Conservation (phyloP, 2,329 filamentous ascomycete genomes). For the Verticillium klebahnii region DNA sequence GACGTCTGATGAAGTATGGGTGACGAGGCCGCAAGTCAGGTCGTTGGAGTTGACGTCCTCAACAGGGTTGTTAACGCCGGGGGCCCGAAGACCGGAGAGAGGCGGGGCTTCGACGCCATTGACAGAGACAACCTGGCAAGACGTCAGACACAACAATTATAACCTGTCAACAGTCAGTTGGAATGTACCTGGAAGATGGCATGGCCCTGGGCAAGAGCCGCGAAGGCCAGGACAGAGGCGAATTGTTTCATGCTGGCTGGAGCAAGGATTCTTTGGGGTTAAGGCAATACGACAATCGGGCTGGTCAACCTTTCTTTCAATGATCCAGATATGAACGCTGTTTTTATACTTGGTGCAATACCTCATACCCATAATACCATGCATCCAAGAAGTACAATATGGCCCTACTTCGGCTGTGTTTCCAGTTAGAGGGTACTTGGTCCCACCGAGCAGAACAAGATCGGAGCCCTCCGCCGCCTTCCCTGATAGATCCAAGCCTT, state of each 20-base stretch:
- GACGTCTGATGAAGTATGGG: constrained; percentile 34
- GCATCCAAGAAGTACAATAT: too few species aligned
- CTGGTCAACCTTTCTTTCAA: too few species aligned
- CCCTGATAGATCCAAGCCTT: too few species aligned
- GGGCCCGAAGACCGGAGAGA: constrained; percentile 8
- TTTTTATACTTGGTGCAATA: too few species aligned
- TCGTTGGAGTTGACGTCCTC: constrained; percentile 42
- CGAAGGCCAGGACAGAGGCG: background rate
- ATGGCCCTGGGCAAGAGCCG: constrained; percentile 3
- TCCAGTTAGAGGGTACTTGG: too few species aligned
- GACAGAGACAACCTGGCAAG: constrained; percentile 7
- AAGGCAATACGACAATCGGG: too few species aligned
- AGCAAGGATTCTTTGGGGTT: too few species aligned
- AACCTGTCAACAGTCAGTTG: background rate
- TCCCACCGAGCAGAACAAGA: too few species aligned
- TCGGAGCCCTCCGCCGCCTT: too few species aligned
- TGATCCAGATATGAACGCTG: too few species aligned
- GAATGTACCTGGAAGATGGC: constrained; percentile 8
- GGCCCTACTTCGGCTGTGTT: too few species aligned
- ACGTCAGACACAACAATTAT: background rate
- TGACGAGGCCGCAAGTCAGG: constrained; percentile 44
- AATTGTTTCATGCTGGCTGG: constrained; percentile 1
- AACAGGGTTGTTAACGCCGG: constrained; percentile 44
- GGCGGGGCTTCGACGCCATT: constrained; percentile 10
- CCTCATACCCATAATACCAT: too few species aligned